phyloP scores from a whole-genome alignment of 1,284 basidiomycete genomes.

The Anthracocystis setariae region DNA sequence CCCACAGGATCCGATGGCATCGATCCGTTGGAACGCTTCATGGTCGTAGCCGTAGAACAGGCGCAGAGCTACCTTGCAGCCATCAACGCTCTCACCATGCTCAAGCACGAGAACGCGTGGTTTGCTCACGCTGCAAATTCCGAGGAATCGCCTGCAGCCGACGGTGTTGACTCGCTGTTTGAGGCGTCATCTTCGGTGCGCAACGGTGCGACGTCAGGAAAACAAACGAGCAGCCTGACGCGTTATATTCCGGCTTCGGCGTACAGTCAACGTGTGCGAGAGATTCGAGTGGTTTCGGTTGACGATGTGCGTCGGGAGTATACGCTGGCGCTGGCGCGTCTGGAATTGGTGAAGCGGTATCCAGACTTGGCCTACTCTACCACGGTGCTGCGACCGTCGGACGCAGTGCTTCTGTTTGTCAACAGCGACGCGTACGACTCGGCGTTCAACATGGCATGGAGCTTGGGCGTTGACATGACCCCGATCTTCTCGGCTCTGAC shows the following conservation, averaged over 20 bases:
- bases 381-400: slow-evolving; percentile 60
- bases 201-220: slow-evolving; percentile 11
- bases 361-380: slow-evolving; percentile 70
- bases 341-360: slow-evolving; percentile 78
- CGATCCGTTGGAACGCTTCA: slow-evolving; percentile 47
- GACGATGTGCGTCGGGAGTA: slow-evolving; percentile 87
- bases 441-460: slow-evolving; percentile 81
- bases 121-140: slow-evolving; percentile 71
- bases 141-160: slow-evolving; percentile 16
- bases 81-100: slow-evolving; percentile 86
- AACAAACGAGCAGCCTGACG: slow-evolving; percentile 73
- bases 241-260: slow-evolving; percentile 79
- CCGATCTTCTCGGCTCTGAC: slow-evolving; percentile 84
- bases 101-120: slow-evolving; percentile 86
- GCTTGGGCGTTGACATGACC: slow-evolving; percentile 84
- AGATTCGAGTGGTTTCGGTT: slow-evolving; percentile 82
- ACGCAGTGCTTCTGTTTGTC: slow-evolving; percentile 82
- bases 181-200: slow-evolving; percentile 16
- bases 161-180: slow-evolving; percentile 32
- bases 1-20: slow-evolving; percentile 10
- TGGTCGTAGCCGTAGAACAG: slow-evolving; percentile 76
- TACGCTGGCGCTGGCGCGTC: slow-evolving; percentile 79
- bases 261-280: slow-evolving; percentile 71
- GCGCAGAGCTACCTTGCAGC: slow-evolving; percentile 83
- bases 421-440: slow-evolving; percentile 82